These are phyloP conservation scores for Xylaria sp. DNA, from an alignment of 495 filamentous ascomycete genomes.

Conservation along the genomic window DNA sequence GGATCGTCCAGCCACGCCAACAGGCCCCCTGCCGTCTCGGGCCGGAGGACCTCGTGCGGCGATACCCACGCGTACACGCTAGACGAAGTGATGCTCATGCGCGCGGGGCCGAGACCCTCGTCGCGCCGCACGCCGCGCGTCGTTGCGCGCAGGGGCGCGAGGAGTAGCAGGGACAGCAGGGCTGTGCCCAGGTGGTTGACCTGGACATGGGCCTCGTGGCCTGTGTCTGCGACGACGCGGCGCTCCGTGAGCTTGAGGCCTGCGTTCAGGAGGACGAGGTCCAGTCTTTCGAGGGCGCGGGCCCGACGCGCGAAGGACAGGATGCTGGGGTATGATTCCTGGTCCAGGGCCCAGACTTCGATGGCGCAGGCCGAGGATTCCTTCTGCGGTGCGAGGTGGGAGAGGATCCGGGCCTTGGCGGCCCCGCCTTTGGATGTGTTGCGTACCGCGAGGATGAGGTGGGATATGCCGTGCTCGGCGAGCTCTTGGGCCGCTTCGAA, in stretches of 20 bases:
- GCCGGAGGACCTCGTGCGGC: slow-evolving; percentile 41
- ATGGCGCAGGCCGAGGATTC: slow-evolving; percentile 44
- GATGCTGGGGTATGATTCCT: slow-evolving; percentile 51
- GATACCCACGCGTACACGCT: slow-evolving; percentile 43
- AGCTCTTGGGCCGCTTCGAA: slow-evolving; percentile 57
- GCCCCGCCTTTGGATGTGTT: slow-evolving; percentile 46
- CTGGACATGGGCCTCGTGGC: slow-evolving; percentile 56
- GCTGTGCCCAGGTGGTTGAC: slow-evolving; percentile 47
- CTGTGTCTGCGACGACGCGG: slow-evolving; percentile 35
- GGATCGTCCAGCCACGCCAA: slow-evolving; percentile 54
- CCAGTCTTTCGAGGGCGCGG: slow-evolving; percentile 42
- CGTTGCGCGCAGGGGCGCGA: slow-evolving; percentile 45
- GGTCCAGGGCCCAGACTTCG: slow-evolving; percentile 61
- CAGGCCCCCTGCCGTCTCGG: slow-evolving; percentile 42
- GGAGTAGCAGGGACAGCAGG: slow-evolving; percentile 27
- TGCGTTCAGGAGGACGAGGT: slow-evolving; percentile 56
- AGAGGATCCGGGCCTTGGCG: slow-evolving; percentile 52
- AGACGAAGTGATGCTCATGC: slow-evolving; percentile 52
- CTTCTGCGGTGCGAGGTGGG: slow-evolving; percentile 12
- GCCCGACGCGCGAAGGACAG: slow-evolving; percentile 49
- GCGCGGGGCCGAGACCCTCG: slow-evolving; percentile 33
- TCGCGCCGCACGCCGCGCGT: slow-evolving; percentile 37
- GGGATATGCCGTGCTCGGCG: slow-evolving; percentile 47
- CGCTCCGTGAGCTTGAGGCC: slow-evolving; percentile 44
- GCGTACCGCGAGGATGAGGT: slow-evolving; percentile 57